These are phyloP conservation scores for Nothophytophthora sp. DNA, from an alignment of 352 stramenopile species.

Conservation along the genomic window DNA sequence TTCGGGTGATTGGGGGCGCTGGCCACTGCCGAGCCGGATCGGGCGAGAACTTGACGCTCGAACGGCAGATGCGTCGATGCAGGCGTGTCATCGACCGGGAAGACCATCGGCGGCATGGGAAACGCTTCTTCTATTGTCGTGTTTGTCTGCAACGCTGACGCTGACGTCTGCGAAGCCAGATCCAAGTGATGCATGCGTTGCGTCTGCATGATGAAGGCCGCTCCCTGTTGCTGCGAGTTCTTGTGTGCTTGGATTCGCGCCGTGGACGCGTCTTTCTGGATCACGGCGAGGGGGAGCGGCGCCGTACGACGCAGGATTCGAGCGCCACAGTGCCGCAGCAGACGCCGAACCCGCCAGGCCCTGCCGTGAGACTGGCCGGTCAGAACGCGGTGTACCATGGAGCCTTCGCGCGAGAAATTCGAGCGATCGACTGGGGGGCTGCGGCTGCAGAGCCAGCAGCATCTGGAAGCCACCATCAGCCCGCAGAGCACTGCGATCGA, in stretches of 20 bases:
- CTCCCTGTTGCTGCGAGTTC: constrained; percentile 70
- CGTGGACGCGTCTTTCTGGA: constrained; percentile 62
- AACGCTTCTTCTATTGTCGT: neutral
- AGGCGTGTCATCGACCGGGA: neutral
- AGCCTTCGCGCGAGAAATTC: constrained; percentile 9
- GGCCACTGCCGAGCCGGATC: too few species aligned
- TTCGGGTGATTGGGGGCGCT: neutral
- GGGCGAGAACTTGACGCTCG: too few species aligned
- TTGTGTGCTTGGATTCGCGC: constrained; percentile 76
- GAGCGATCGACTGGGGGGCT: neutral
- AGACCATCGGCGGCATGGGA: constrained; percentile 1
- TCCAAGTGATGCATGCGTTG: constrained; percentile 60
- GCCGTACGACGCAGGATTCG: constrained; percentile 21
- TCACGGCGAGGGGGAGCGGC: constrained; percentile 62
- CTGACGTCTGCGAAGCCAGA: constrained; percentile 19
- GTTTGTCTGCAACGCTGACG: neutral
- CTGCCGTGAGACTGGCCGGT: constrained; percentile 1
- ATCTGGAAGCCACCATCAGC: constrained; percentile 15
- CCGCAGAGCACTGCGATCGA: constrained; percentile 28
- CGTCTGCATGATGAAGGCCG: constrained; percentile 67
- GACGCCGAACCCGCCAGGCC: constrained; percentile 7
- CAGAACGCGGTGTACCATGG: constrained; percentile 15
- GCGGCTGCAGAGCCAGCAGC: constrained; percentile 28
- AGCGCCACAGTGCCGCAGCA: constrained; percentile 12
- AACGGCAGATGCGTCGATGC: too few species aligned